Evolutionary conservation across 345 rosid species (phyloP), one percentile per base, ranked within the genome.

Genomic region (Brassica carinata): DNA sequence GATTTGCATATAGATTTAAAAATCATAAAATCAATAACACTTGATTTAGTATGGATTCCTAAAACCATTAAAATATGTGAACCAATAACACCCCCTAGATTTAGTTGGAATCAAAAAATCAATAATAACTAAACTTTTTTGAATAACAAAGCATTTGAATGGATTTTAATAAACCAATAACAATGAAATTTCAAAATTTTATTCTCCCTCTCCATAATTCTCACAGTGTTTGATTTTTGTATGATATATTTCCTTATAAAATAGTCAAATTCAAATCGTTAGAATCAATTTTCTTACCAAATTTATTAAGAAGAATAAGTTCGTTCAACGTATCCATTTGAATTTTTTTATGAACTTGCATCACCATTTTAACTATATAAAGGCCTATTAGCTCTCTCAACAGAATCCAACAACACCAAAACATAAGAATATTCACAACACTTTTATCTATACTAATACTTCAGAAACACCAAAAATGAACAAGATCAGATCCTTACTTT

Each of bases 361-460:
- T 30, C 31, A 68, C 45, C 67, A 29, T 1, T 17, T 40, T 3
- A 40, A 5, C 48, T 69, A 69, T 77, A 69, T 69, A 77, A 43
- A 69, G 19, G 29, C 61, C 7, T 17, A 19, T 18, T 69, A 30
- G 9, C 43, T 45, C 63, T 53, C 58, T 77, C 69, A 69, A 45
- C 69, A 61, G 5, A 43, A 68, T 43, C 11, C 30, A 69, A 43
- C 69, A 59, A 51, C 58, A 48, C 55, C 55, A 51, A 48, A 61
- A 76, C 55, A 75, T 8, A 67, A 45, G 18, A 67, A 75, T 11
- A 43, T 29, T 45, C 15, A 73, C 53, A 40, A 53, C 31, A 29
- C 31, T 29, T 29, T 29, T 29, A 29, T 29, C 19, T 55, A 27
- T 34, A 31, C 23, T 18, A 27, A 36, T 55, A 66, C 66, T 34